Evolutionary conservation across 2,329 filamentous ascomycete species (phyloP).

Genomic region (Zasmidium citrigriseum): DNA sequence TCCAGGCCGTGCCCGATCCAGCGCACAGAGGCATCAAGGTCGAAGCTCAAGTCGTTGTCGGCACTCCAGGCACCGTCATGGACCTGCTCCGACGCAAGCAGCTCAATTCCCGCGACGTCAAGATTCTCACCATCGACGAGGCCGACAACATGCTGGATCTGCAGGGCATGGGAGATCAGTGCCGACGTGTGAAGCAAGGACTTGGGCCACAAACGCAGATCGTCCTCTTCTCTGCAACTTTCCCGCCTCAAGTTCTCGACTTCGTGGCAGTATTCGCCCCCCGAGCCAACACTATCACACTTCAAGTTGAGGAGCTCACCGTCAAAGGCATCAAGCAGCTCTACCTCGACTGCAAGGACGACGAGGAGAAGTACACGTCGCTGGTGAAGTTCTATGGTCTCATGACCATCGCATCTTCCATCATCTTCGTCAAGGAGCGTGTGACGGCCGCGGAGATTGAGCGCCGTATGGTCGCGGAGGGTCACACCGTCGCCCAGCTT

Average conservation of each 20-base stretch:
- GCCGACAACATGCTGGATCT: conserved; percentile 99
- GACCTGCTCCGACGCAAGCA: conserved; percentile 79
- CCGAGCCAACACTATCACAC: conserved; percentile 79
- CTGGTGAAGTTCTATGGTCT: conserved; percentile 92
- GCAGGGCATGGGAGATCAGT: conserved; percentile 93
- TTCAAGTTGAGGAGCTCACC: conserved; percentile 88
- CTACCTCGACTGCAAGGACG: conserved; percentile 87
- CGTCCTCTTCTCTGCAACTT: conserved; percentile 92
- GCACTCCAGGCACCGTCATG: conserved; percentile 89
- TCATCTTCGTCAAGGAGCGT: conserved; percentile 96
- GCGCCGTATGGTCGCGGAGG: conserved; percentile 80
- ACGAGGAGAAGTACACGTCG: conserved; percentile 81
- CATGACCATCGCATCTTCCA: conserved; percentile 94
- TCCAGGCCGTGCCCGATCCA: conserved; percentile 79
- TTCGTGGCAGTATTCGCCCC: conserved; percentile 87
- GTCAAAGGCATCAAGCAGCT: conserved; percentile 97
- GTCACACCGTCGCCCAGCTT: conserved; percentile 86
- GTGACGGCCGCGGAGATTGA: conserved; percentile 84
- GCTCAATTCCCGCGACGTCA: conserved; percentile 71
- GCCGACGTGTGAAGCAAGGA: conserved; percentile 78
- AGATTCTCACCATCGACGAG: conserved; percentile 88
- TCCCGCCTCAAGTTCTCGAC: conserved; percentile 79
- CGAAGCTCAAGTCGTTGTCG: conserved; percentile 79
- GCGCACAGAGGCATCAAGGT: conserved; percentile 69
- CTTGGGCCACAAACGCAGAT: conserved; percentile 78